Conservation (phyloP, 345 rosid genomes). For the Aegle marmelos region DNA sequence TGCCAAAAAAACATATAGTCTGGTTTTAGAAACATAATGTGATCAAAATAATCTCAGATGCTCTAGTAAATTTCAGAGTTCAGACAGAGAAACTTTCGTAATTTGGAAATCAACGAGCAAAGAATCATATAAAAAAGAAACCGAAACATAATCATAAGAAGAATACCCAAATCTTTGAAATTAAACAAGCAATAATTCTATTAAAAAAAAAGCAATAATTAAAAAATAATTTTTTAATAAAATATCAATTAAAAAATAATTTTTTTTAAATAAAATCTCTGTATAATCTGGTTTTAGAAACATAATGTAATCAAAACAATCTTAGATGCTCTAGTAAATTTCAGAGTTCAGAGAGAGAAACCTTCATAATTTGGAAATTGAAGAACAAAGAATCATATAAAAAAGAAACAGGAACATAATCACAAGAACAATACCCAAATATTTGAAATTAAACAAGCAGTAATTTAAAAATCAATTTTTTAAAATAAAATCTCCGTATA, state of each 20-base stretch:
- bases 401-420: background rate
- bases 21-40: background rate
- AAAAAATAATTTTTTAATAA: no score
- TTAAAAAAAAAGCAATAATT: background rate
- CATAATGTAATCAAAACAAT: background rate
- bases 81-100: background rate
- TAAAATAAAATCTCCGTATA: background rate
- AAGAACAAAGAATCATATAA: background rate
- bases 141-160: background rate
- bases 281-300: background rate
- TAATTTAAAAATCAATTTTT: no score
- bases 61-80: background rate
- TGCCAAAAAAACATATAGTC: background rate
- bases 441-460: background rate
- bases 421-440: background rate
- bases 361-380: background rate
- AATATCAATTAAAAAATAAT: no score
- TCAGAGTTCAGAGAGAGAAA: background rate
- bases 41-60: background rate
- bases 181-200: background rate
- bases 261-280: no score
- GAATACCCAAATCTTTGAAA: background rate
- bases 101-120: background rate
- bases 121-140: background rate
- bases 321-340: background rate